Evolutionary conservation across 108 stramenopile genomes (phyloP).

Genomic region (Chaetoceros muelleri): DNA sequence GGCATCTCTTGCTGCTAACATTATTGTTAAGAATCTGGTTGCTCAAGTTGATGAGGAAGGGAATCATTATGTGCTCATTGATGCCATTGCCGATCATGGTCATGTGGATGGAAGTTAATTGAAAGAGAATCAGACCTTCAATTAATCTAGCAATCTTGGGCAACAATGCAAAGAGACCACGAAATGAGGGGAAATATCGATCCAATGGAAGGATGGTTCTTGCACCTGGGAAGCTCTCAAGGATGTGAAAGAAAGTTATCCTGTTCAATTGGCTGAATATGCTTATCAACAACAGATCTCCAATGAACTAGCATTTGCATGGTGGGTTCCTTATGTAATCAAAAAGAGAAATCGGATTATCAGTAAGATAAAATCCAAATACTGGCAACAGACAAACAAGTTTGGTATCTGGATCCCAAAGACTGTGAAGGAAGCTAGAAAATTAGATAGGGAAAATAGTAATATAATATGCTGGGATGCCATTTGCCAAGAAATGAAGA

Average conservation of each 20-base stretch:
- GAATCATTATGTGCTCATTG: too few species aligned
- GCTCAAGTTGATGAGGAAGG: too few species aligned
- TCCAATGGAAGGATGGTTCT: slow-evolving; percentile 4
- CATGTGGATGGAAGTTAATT: too few species aligned
- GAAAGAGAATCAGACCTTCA: too few species aligned
- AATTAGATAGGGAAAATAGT: slow-evolving; percentile 9
- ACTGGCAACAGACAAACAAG: slow-evolving; percentile 30
- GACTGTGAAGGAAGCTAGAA: slow-evolving; percentile 10
- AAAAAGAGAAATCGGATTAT: slow-evolving; percentile 16
- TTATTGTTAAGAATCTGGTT: too few species aligned
- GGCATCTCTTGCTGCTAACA: too few species aligned
- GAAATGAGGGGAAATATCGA: slow-evolving; percentile 1
- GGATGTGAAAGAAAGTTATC: slow-evolving; percentile 13
- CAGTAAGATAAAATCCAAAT: slow-evolving; percentile 23
- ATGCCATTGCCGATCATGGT: too few species aligned
- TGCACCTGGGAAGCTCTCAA: slow-evolving; percentile 12
- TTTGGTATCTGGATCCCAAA: slow-evolving; percentile 19
- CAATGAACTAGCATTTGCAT: slow-evolving; percentile 27
- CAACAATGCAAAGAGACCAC: too few species aligned
- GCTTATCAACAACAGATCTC: not conserved
- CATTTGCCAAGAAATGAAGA: slow-evolving; percentile 13
- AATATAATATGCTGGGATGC: slow-evolving; percentile 12
- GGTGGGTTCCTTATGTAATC: slow-evolving; percentile 22
- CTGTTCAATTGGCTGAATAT: slow-evolving; percentile 25
- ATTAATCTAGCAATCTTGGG: too few species aligned